Percentiles rank a stretch among this genome's conserved stretches.
These are phyloP conservation scores for Calendula officinalis DNA, from an alignment of 129 eudicot genomes.

Conservation along the genomic window DNA sequence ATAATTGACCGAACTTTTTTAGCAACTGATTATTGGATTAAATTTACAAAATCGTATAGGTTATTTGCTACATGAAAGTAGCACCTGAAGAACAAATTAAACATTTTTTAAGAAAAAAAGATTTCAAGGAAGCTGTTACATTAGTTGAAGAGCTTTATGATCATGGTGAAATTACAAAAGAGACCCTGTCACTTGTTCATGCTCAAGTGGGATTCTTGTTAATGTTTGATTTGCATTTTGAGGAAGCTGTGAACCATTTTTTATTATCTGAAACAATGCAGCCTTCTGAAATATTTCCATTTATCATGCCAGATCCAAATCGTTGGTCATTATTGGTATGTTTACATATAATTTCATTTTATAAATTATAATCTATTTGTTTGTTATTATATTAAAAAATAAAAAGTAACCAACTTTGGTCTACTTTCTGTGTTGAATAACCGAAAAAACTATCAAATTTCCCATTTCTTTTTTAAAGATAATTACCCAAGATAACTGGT, in stretches of 20 bases:
- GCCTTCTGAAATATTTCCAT: conserved; percentile 97
- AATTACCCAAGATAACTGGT: not conserved
- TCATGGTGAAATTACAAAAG: conserved; percentile 85
- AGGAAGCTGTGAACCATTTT: conserved; percentile 92
- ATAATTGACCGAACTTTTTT: not conserved
- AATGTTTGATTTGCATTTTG: conserved; percentile 90
- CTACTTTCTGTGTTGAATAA: not conserved
- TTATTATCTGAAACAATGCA: conserved; percentile 83
- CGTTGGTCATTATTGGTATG: conserved; percentile 97
- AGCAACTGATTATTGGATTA: not conserved
- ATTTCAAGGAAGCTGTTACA: conserved; percentile 69
- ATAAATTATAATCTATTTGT: not conserved
- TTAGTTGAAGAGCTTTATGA: conserved; percentile 75
- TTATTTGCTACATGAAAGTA: conserved; percentile 68
- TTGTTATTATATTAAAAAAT: not conserved
- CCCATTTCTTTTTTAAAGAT: not conserved
- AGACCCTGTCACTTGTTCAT: conserved; percentile 74
- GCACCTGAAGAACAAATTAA: conserved; percentile 90
- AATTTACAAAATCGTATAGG: conserved; percentile 32
- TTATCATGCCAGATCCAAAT: conserved; percentile 96
- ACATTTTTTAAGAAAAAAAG: conserved; percentile 67
- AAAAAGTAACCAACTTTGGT: not conserved
- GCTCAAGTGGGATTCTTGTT: conserved; percentile 96
- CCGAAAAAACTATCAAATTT: not conserved
- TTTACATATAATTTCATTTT: conserved; percentile 10